Evolutionary conservation across 768 basidiomycete genomes (phyloP).

Genomic region (Nidularia sp.): DNA sequence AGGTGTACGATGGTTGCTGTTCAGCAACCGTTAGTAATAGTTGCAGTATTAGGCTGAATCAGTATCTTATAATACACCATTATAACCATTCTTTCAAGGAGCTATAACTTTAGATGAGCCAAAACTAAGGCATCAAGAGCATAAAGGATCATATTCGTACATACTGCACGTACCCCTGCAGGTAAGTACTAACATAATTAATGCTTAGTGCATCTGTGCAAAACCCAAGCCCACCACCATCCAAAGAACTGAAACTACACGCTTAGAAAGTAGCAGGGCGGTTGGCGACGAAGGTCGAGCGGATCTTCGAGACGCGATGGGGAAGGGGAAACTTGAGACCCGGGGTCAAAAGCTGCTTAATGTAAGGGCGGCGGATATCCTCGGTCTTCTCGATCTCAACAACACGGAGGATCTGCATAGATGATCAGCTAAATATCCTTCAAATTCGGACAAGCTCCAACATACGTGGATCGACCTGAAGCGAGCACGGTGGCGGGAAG

Average conservation of each 20-base stretch:
- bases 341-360: slow-evolving; percentile 91
- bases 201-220: too few relatives aligned
- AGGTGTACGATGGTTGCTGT: too few relatives aligned
- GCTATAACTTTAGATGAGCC: too few relatives aligned
- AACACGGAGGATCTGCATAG: slow-evolving; percentile 85
- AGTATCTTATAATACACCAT: too few relatives aligned
- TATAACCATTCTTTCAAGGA: too few relatives aligned
- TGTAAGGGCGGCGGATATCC: slow-evolving; percentile 94
- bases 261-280: slow-evolving; percentile 71
- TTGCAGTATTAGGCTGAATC: too few relatives aligned
- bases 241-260: background rate
- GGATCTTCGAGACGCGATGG: slow-evolving; percentile 76
- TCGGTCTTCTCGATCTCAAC: slow-evolving; percentile 91
- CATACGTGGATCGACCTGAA: slow-evolving; percentile 97
- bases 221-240: too few relatives aligned
- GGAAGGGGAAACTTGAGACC: slow-evolving; percentile 97
- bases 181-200: too few relatives aligned
- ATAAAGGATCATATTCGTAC: too few relatives aligned
- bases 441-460: slow-evolving; percentile 1
- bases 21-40: too few relatives aligned
- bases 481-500: slow-evolving; percentile 97
- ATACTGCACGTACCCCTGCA: too few relatives aligned
- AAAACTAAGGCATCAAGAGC: too few relatives aligned
- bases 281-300: slow-evolving; percentile 76
- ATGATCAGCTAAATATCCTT: background rate